Percentiles rank a stretch among this genome's conserved stretches.
These are phyloP conservation scores for Daldinia childiae DNA, from an alignment of 495 filamentous ascomycete species.

Conservation along the genomic window DNA sequence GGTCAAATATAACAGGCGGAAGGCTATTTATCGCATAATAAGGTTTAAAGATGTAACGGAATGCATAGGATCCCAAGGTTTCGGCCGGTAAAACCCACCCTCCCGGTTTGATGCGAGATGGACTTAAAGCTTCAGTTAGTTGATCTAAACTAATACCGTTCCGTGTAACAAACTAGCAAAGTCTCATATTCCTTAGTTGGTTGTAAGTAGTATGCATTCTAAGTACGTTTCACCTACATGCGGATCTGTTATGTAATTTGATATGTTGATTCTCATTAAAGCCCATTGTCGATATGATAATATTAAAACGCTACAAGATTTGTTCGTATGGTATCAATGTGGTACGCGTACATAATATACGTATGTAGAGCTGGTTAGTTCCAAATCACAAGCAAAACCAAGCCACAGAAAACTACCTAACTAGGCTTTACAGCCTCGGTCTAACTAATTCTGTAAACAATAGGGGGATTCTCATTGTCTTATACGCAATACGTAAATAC, in stretches of 20 bases:
- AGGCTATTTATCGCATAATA: constrained; percentile 10
- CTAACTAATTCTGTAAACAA: constrained; percentile 23
- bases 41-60: constrained; percentile 2
- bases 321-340: constrained; percentile 24
- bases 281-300: constrained; percentile 16
- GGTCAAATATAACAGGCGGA: constrained; percentile 5
- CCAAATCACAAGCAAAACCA: constrained; percentile 33
- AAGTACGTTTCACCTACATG: constrained; percentile 28
- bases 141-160: constrained; percentile 13
- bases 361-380: not conserved
- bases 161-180: constrained; percentile 3
- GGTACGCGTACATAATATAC: constrained; percentile 6
- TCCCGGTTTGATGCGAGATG: not conserved
- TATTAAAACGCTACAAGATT: not conserved
- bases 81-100: constrained; percentile 25
- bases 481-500: constrained; percentile 11
- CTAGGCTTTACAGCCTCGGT: constrained; percentile 26
- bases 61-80: constrained; percentile 13
- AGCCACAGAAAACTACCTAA: constrained; percentile 33
- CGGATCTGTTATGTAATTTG: constrained; percentile 8
- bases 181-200: constrained; percentile 1
- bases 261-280: not conserved
- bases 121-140: constrained; percentile 10
- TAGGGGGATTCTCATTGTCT: constrained; percentile 3
- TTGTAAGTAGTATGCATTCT: not conserved